A percentile compares a stretch with the other conserved stretches of the same genome.
Conservation (phyloP, 2,329 filamentous ascomycete species). For the Claviceps monticola region DNA sequence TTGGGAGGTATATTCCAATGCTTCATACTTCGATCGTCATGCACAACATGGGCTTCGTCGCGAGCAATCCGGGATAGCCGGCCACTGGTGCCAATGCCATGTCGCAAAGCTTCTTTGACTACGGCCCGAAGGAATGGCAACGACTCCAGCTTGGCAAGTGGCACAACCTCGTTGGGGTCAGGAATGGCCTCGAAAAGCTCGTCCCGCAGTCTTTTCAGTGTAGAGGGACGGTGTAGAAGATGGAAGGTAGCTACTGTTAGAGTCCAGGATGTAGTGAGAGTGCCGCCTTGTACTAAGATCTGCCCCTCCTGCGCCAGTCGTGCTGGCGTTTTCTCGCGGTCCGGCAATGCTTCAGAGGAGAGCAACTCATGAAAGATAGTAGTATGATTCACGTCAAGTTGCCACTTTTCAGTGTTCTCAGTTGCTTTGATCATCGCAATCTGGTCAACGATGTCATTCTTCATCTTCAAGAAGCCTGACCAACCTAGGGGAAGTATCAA, state of each 20-base stretch:
- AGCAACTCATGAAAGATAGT: conserved; percentile 24
- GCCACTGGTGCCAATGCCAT: conserved; percentile 33
- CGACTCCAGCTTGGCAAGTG: conserved; percentile 18
- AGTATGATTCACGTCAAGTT: conserved; percentile 19
- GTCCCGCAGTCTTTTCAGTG: conserved; percentile 19
- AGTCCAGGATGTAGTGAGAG: conserved; percentile 25
- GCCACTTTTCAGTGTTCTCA: conserved; percentile 19
- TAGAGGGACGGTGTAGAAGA: conserved; percentile 18
- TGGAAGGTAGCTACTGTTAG: conserved; percentile 23
- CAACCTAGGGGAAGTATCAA: conserved; percentile 17
- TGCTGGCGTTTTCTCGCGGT: conserved; percentile 19
- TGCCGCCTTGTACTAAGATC: conserved; percentile 24
- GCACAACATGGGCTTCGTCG: conserved; percentile 17
- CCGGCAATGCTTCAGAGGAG: conserved; percentile 17
- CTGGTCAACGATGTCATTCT: conserved; percentile 22
- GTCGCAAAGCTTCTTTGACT: conserved; percentile 35
- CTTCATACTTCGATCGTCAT: conserved; percentile 15
- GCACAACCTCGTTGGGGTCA: conserved; percentile 13
- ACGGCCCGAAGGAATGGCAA: conserved; percentile 35
- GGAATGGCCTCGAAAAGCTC: conserved; percentile 22
- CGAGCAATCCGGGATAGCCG: conserved; percentile 34
- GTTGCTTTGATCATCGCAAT: conserved; percentile 22
- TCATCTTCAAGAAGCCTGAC: conserved; percentile 25
- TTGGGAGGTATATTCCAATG: conserved; percentile 19
- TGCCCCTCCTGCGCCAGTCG: conserved; percentile 26